Evolutionary conservation across 176 grass and related monocot species (phyloP), one percentile per base, ranked within the genome.

Genomic region (Chloris gayana): DNA sequence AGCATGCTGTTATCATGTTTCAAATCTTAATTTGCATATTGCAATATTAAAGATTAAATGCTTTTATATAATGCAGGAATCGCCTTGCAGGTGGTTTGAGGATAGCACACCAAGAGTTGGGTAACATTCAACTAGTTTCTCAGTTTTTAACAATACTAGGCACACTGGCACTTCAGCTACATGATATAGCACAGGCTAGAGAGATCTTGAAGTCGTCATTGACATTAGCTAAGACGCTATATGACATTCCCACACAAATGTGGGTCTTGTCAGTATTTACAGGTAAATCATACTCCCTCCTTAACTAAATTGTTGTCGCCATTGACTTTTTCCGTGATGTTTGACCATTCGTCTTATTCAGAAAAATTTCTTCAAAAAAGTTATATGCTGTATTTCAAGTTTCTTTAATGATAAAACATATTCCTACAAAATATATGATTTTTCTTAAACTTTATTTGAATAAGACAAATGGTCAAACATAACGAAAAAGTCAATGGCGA

Each of bases 81-180:
- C 89, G 95, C 61, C 90, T 98, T 77, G 95, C 95, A 42, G 83
- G 92, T 93, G 95, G 95, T 80, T 91, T 98, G 84, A 98, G 83
- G 89, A 95, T 98, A 83, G 92, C 95, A 74, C 92, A 98, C 80
- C 92, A 95, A 85, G 90, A 98, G 79, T 86, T 98, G 74, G 90
- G 95, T 75, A 98, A 98, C 76, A 98, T 98, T 67, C 90, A 98
- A 79, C 87, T 98, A 73, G 95, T 98, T 91, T 98, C 95, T 69
- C 95, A 98, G 79, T 98, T 93, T 85, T 77, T 98, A 80, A 98
- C 95, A 60, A 91, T 98, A 68, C 77, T 98, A 45, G 95, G 95
- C 57, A 95, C 95, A 31, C 75, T 98, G 79, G 95, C 95, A 41
- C 88, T 98, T 85, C 95, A 98, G 63, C 84, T 98, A 73, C 95